Percentiles rank a stretch among this genome's conserved stretches.
Evolutionary conservation across 2,329 filamentous ascomycete genomes (phyloP).

Genomic region (Pseudocercospora pini-densiflorae): DNA sequence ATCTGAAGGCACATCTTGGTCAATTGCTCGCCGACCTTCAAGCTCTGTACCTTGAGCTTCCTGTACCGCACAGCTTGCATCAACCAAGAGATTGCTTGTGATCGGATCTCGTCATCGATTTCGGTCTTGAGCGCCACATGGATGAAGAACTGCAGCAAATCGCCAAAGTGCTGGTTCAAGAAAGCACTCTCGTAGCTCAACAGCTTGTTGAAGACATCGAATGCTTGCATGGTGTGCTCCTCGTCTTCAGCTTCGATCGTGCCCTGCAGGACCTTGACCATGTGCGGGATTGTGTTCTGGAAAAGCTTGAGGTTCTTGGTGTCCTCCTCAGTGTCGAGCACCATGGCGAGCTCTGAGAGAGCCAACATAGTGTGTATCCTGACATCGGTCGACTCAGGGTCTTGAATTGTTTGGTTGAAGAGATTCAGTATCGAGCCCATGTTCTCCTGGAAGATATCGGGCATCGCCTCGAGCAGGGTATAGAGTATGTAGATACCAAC

Average conservation of each 20-base stretch:
- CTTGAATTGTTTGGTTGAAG: constrained; percentile 85
- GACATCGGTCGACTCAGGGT: constrained; percentile 88
- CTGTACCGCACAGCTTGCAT: constrained; percentile 91
- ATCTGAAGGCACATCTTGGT: constrained; percentile 89
- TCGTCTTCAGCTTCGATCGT: constrained; percentile 76
- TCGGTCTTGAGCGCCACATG: constrained; percentile 77
- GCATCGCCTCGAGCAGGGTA: constrained; percentile 86
- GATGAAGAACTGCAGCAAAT: constrained; percentile 93
- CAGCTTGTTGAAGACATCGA: constrained; percentile 96
- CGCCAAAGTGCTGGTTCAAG: constrained; percentile 82
- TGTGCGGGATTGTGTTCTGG: constrained; percentile 78
- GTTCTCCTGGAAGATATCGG: constrained; percentile 81
- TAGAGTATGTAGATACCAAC: constrained; percentile 93
- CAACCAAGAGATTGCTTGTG: constrained; percentile 90
- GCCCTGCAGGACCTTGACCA: constrained; percentile 88
- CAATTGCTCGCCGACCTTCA: constrained; percentile 84
- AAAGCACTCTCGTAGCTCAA: constrained; percentile 87
- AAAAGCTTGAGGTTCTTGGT: constrained; percentile 72
- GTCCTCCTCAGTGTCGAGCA: constrained; percentile 87
- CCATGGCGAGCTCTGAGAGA: constrained; percentile 83
- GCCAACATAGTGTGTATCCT: constrained; percentile 93
- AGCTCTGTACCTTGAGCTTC: constrained; percentile 92
- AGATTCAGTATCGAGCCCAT: constrained; percentile 78
- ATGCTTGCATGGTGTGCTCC: constrained; percentile 85
- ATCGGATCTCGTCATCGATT: constrained; percentile 81